Conservation (phyloP, 345 rosid genomes). For the Adansonia digitata region DNA sequence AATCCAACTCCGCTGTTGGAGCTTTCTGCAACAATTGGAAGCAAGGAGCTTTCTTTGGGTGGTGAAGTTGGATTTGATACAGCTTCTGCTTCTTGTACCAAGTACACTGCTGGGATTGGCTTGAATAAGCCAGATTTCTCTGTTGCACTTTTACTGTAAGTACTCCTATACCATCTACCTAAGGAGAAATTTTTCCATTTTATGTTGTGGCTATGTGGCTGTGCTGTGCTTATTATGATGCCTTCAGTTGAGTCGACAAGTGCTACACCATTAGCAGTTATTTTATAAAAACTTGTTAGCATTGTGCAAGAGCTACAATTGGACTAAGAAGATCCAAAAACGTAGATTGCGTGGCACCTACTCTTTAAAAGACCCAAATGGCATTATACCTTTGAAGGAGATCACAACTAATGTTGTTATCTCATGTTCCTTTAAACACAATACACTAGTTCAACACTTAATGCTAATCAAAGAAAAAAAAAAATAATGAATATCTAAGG, state of each 20-base stretch:
- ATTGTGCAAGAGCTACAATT: background rate
- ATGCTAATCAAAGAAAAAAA: background rate
- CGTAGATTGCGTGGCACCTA: background rate
- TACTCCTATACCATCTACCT: background rate
- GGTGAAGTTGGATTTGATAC: constrained; percentile 77
- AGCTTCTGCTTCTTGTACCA: constrained; percentile 56
- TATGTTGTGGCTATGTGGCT: constrained; percentile 9
- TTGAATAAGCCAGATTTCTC: constrained; percentile 59
- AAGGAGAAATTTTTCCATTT: background rate
- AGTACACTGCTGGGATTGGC: constrained; percentile 68
- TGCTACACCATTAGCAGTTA: background rate
- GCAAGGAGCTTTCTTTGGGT: constrained; percentile 52
- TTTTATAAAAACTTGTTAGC: background rate
- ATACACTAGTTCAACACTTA: background rate
- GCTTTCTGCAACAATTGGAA: constrained; percentile 70
- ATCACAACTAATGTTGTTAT: background rate
- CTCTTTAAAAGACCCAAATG: background rate
- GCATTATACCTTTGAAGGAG: background rate
- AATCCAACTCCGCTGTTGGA: constrained; percentile 71
- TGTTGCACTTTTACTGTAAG: constrained; percentile 64
- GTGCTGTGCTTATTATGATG: background rate
- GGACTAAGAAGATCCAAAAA: background rate
- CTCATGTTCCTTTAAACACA: background rate
- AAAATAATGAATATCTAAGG: background rate
- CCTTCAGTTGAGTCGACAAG: background rate